phyloP scores from a whole-genome alignment of 768 basidiomycete species.

The Gymnopilus dilepis region DNA sequence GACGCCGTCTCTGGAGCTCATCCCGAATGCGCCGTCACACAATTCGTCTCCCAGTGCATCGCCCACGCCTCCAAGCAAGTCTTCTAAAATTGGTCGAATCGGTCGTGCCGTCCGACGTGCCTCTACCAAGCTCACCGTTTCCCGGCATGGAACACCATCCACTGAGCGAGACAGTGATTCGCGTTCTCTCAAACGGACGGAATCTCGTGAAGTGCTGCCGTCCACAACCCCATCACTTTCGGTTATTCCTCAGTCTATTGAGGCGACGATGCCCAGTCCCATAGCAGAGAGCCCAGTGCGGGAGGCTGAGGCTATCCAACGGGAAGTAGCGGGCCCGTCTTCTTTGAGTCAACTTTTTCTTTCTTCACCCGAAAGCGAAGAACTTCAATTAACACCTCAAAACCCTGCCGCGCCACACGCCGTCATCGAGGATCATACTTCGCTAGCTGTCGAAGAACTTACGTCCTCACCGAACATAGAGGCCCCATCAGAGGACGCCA shows the following conservation, averaged over 20 bases:
- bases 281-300: constrained; percentile 7
- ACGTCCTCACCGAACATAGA: not conserved
- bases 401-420: not conserved
- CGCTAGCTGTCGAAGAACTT: not conserved
- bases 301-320: constrained; percentile 2
- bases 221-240: not conserved
- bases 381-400: not conserved
- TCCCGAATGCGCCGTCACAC: not conserved
- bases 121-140: not conserved
- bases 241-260: not conserved
- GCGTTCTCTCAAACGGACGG: not conserved
- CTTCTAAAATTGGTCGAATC: constrained; percentile 4
- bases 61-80: not conserved
- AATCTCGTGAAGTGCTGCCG: not conserved
- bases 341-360: not conserved
- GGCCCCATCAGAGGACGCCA: not conserved
- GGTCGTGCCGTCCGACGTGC: constrained; percentile 2
- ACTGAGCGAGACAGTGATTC: constrained; percentile 1
- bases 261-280: not conserved
- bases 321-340: not conserved
- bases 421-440: not conserved
- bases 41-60: not conserved
- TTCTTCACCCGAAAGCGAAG: not conserved
- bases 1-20: constrained; percentile 24
- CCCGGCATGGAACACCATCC: not conserved